Percentiles rank a stretch among this genome's conserved stretches.
phyloP scores from a whole-genome alignment of 2,329 filamentous ascomycete species.

The Epichloe scottii region DNA sequence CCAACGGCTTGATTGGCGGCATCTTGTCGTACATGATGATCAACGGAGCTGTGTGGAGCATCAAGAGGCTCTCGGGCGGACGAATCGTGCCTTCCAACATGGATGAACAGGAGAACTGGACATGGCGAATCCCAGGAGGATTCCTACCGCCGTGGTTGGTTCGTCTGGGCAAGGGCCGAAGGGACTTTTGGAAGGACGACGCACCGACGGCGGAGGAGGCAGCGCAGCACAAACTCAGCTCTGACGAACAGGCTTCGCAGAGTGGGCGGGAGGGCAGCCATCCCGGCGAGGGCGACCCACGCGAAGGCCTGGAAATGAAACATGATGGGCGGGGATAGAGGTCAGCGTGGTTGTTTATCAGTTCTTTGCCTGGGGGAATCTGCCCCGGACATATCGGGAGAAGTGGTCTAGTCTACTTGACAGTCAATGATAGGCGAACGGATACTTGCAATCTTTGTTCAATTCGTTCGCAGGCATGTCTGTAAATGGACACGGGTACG shows the following conservation, averaged over 20 bases:
- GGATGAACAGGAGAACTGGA: constrained; percentile 68
- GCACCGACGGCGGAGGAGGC: constrained; percentile 7
- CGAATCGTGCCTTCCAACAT: constrained; percentile 64
- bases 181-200: constrained; percentile 53
- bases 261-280: neutral
- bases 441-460: too few species aligned
- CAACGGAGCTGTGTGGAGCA: constrained; percentile 57
- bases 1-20: constrained; percentile 72
- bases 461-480: too few species aligned
- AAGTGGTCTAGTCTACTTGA: too few species aligned
- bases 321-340: neutral
- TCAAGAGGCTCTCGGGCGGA: constrained; percentile 54
- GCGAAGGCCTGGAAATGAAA: neutral
- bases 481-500: too few species aligned
- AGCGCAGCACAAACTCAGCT: constrained; percentile 8
- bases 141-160: constrained; percentile 63
- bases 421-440: too few species aligned
- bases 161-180: constrained; percentile 52
- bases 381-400: too few species aligned
- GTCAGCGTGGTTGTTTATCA: neutral
- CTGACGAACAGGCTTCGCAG: constrained; percentile 10
- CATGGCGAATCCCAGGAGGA: constrained; percentile 62
- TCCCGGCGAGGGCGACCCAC: neutral
- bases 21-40: constrained; percentile 66
- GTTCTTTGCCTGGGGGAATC: too few species aligned